Evolutionary conservation across 139 green algal species (phyloP).

Genomic region (Chara braunii): DNA sequence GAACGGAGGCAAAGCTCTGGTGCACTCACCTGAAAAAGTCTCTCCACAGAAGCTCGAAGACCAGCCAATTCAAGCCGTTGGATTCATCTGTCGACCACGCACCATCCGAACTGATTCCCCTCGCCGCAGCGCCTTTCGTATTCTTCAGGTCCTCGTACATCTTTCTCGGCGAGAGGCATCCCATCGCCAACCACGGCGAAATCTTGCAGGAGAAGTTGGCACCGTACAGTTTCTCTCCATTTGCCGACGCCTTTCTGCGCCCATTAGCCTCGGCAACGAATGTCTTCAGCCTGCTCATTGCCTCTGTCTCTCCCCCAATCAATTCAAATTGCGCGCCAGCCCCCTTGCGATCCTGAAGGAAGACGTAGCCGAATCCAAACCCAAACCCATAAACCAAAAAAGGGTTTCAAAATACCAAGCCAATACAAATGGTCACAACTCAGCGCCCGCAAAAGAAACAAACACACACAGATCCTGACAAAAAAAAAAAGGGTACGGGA

Average conservation of each 20-base stretch:
- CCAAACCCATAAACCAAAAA: no score
- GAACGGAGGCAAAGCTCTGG: not conserved
- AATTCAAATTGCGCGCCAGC: slow-evolving; percentile 1
- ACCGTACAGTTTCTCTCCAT: slow-evolving; percentile 1
- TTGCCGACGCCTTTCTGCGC: not conserved
- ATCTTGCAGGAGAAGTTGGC: slow-evolving; percentile 61
- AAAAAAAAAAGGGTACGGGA: no score
- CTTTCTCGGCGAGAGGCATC: slow-evolving; percentile 66
- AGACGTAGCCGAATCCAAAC: no score
- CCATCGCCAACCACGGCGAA: slow-evolving; percentile 69
- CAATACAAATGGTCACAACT: no score
- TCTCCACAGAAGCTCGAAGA: slow-evolving; percentile 76
- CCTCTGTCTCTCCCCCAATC: slow-evolving; percentile 62
- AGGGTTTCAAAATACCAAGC: no score
- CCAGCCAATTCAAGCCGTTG: slow-evolving; percentile 52
- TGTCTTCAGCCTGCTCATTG: slow-evolving; percentile 49
- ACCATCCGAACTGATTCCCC: no score
- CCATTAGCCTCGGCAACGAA: slow-evolving; percentile 48
- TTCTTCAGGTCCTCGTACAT: slow-evolving; percentile 47
- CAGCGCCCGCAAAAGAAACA: no score
- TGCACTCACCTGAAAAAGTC: slow-evolving; percentile 69
- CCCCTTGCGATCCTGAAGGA: no score
- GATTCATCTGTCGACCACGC: not conserved
- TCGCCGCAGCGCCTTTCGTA: no score
- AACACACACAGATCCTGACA: no score